phyloP scores from a whole-genome alignment of 257 asterid genomes.

The Nicotiana noctiflora region DNA sequence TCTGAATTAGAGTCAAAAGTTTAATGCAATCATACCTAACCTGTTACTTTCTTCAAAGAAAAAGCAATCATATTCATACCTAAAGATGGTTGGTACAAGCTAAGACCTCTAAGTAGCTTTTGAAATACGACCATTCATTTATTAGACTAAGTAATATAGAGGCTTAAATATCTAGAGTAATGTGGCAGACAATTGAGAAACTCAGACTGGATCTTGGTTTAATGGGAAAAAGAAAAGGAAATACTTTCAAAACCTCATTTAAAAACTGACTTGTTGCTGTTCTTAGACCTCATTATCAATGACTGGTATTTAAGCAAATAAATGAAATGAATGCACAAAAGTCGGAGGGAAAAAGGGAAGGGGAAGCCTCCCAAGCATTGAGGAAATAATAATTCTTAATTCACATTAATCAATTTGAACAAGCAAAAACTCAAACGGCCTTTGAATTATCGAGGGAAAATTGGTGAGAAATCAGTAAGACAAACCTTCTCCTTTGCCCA shows the following conservation, averaged over 20 bases:
- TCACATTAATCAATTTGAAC: not conserved
- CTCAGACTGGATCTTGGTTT: not conserved
- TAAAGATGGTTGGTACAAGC: not conserved
- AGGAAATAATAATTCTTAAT: not conserved
- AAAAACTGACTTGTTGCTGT: not conserved
- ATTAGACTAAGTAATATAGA: not conserved
- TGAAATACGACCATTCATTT: not conserved
- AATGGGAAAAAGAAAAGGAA: not conserved
- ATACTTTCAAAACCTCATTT: not conserved
- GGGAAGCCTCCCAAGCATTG: not conserved
- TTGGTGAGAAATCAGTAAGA: not conserved
- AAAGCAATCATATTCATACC: not conserved
- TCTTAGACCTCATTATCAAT: not conserved
- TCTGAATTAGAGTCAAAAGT: not conserved
- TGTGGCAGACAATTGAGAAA: not conserved
- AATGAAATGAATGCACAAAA: not conserved
- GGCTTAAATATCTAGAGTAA: not conserved
- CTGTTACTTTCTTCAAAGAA: too few relatives aligned
- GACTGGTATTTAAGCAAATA: not conserved
- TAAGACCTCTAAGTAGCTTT: not conserved
- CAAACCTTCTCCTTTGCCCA: slow-evolving; percentile 99
- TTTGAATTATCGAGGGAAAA: not conserved
- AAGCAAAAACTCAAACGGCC: not conserved
- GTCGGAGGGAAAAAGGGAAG: not conserved
- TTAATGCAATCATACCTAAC: not conserved